These are phyloP conservation scores for Neocallimastix lanati DNA, from an alignment of 192 early-diverging fungal genomes.

Conservation along the genomic window DNA sequence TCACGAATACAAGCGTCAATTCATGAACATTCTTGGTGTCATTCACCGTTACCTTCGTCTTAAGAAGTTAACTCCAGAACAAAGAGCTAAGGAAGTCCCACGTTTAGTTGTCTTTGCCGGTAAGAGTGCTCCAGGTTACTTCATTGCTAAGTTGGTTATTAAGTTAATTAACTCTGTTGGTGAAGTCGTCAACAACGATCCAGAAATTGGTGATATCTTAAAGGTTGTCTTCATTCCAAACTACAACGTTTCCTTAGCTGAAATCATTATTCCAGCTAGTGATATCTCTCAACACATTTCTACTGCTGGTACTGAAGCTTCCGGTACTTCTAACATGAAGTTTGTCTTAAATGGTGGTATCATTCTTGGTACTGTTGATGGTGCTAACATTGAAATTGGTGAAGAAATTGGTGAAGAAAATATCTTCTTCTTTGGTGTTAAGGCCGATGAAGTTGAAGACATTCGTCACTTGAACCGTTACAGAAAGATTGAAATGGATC, in stretches of 20 bases:
- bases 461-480: constrained; percentile 80
- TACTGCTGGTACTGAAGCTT: constrained; percentile 97
- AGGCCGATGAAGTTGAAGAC: constrained; percentile 83
- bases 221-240: constrained; percentile 86
- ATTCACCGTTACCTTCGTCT: constrained; percentile 80
- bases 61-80: constrained; percentile 54
- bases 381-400: constrained; percentile 96
- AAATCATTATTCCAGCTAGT: constrained; percentile 74
- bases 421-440: constrained; percentile 91
- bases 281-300: constrained; percentile 99
- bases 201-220: constrained; percentile 55
- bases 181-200: constrained; percentile 71
- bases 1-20: constrained; percentile 99
- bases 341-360: constrained; percentile 97
- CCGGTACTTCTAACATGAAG: constrained; percentile 99
- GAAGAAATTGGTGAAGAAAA: constrained; percentile 94
- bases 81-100: constrained; percentile 47
- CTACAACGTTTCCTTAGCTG: constrained; percentile 92
- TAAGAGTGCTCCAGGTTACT: constrained; percentile 95
- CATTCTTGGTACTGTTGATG: constrained; percentile 93
- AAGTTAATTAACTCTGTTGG: constrained; percentile 96
- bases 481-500: constrained; percentile 55
- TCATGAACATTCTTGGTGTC: constrained; percentile 91
- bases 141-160: constrained; percentile 95
- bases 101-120: constrained; percentile 94